phyloP scores from a whole-genome alignment of 768 basidiomycete species.

The Calocybe gangraenosa region DNA sequence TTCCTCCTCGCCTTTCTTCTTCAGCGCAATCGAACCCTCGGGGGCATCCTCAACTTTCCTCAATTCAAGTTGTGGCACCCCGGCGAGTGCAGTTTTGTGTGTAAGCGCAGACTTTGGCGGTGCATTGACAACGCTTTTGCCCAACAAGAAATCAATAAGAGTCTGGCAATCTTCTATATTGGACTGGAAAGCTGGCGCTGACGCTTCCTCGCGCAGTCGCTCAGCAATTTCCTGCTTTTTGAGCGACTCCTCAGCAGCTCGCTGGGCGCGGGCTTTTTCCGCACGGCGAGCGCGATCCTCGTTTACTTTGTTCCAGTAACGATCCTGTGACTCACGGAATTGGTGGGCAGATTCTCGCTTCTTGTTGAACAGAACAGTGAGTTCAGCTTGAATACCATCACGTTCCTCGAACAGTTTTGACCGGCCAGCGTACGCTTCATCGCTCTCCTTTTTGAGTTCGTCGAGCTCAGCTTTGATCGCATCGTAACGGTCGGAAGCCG shows the following conservation, averaged over 20 bases:
- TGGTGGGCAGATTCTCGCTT: conserved; percentile 71
- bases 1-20: conserved; percentile 92
- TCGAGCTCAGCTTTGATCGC: conserved; percentile 82
- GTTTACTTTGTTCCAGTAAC: conserved; percentile 76
- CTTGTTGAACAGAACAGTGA: conserved; percentile 67
- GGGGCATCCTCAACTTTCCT: conserved; percentile 75
- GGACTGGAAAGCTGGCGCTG: conserved; percentile 81
- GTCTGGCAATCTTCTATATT: conserved; percentile 97
- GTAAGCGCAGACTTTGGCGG: conserved; percentile 38
- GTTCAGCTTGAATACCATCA: conserved; percentile 60
- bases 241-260: conserved; percentile 69
- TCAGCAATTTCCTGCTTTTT: conserved; percentile 79
- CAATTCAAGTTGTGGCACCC: conserved; percentile 78
- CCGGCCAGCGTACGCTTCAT: conserved; percentile 79
- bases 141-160: conserved; percentile 80
- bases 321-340: conserved; percentile 82
- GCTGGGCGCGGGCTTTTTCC: conserved; percentile 72
- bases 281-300: conserved; percentile 85
- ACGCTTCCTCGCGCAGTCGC: conserved; percentile 86
- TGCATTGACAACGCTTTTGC: conserved; percentile 48
- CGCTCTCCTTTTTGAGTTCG: conserved; percentile 78
- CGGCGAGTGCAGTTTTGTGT: conserved; percentile 43
- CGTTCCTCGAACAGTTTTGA: conserved; percentile 86
- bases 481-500: conserved; percentile 76
- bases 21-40: conserved; percentile 69